Evolutionary conservation across 2,329 filamentous ascomycete genomes (phyloP).

Genomic region (Waltergamsia citrina): DNA sequence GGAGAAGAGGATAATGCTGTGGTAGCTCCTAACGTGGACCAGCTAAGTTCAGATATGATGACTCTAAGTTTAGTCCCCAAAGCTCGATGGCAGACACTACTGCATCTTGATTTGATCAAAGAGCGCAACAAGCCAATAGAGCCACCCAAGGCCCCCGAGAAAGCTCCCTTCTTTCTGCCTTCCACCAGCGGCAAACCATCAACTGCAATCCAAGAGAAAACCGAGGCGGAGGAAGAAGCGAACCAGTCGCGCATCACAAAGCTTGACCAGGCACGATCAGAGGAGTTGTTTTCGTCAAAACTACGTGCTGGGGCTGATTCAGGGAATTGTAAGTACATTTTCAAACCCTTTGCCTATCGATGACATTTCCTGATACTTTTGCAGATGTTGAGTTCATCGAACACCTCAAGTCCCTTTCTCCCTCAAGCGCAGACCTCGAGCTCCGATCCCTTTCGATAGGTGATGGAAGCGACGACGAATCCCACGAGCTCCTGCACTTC

Average conservation of each 20-base stretch:
- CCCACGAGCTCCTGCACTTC: slow-evolving; percentile 70
- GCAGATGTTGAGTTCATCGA: slow-evolving; percentile 59
- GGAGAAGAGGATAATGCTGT: slow-evolving; percentile 45
- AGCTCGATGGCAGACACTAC: slow-evolving; percentile 85
- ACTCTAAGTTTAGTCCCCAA: slow-evolving; percentile 85
- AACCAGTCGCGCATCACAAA: slow-evolving; percentile 58
- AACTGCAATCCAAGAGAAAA: slow-evolving; percentile 23
- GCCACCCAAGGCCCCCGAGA: slow-evolving; percentile 82
- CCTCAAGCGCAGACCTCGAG: slow-evolving; percentile 81
- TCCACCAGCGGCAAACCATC: slow-evolving; percentile 41
- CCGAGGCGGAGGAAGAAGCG: slow-evolving; percentile 29
- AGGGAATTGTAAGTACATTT: slow-evolving; percentile 54
- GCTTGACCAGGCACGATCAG: slow-evolving; percentile 47
- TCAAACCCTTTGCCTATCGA: slow-evolving; percentile 1
- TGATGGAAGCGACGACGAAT: slow-evolving; percentile 28
- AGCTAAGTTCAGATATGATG: slow-evolving; percentile 73
- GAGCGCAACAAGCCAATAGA: slow-evolving; percentile 91
- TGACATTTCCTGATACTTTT: neutral
- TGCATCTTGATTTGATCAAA: slow-evolving; percentile 88
- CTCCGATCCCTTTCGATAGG: slow-evolving; percentile 64
- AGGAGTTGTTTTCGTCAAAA: slow-evolving; percentile 49
- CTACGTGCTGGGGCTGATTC: slow-evolving; percentile 42
- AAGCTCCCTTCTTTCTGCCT: slow-evolving; percentile 91
- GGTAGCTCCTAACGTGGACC: slow-evolving; percentile 53
- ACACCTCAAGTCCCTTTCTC: slow-evolving; percentile 71